A percentile compares a stretch with the other conserved stretches of the same genome.
Evolutionary conservation across 176 grass and related monocot genomes (phyloP).

Genomic region (Musa beccarii): DNA sequence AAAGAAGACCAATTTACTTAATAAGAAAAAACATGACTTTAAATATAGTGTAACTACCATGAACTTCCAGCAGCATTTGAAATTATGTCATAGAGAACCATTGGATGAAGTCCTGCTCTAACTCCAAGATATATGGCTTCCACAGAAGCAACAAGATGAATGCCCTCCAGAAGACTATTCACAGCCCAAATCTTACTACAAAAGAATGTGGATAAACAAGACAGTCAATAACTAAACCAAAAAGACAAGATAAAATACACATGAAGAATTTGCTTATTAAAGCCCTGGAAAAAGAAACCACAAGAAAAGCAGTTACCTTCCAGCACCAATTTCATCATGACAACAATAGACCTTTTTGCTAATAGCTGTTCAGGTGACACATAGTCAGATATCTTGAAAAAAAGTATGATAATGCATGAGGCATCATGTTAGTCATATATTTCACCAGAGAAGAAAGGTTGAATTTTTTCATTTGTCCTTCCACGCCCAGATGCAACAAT

Average conservation of each 20-base stretch:
- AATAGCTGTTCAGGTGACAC: slow-evolving; percentile 47
- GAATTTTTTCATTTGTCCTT: slow-evolving; percentile 32
- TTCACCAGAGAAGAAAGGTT: slow-evolving; percentile 53
- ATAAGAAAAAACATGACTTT: not conserved
- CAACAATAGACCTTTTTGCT: slow-evolving; percentile 45
- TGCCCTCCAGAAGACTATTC: slow-evolving; percentile 75
- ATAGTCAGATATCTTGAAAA: slow-evolving; percentile 17
- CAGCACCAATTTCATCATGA: slow-evolving; percentile 62
- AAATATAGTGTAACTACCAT: slow-evolving; percentile 39
- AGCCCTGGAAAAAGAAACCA: not conserved
- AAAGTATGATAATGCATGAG: not conserved
- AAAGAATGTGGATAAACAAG: slow-evolving; percentile 12
- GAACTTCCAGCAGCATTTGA: slow-evolving; percentile 96
- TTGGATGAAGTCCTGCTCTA: slow-evolving; percentile 89
- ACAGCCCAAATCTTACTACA: slow-evolving; percentile 78
- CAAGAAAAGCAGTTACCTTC: slow-evolving; percentile 43
- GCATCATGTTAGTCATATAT: slow-evolving; percentile 12
- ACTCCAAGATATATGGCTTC: slow-evolving; percentile 97
- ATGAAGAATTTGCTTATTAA: not conserved
- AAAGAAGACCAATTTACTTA: not conserved
- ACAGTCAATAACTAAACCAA: slow-evolving; percentile 12
- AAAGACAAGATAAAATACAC: slow-evolving; percentile 8
- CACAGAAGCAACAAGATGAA: slow-evolving; percentile 80
- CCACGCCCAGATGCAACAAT: slow-evolving; percentile 72
- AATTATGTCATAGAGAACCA: slow-evolving; percentile 94